Base-by-base conservation (phyloP, 2,329 filamentous ascomycete genomes). In the Pseudodiploospora longispora region DNA sequence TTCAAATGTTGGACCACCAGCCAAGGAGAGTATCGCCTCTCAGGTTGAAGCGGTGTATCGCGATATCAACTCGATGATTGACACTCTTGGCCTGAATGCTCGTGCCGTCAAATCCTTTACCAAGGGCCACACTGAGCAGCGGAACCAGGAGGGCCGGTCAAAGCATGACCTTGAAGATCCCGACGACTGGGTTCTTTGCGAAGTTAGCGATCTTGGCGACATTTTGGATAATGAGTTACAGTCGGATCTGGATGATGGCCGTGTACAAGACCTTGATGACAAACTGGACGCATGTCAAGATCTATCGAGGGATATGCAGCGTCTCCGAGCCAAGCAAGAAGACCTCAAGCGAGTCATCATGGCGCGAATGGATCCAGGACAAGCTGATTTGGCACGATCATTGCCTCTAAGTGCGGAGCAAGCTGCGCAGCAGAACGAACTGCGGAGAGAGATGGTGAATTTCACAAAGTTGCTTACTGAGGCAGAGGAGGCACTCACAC, bases 1-100 rank as follows among this genome's bases (percentile, higher is more conserved):
- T 53, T 67, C 74, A 4, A 75, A 79, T 47, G 70, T 75, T 35
- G 69, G 68, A 5, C 67, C 72, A 4, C 69, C 72, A 10, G 72
- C 73, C 10, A 68, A 71, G 42, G 75, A 81, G 43, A 80, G 72
- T 38, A 70, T 83, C 30, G 75, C 79, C 4, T 71, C 75, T 6
- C 80, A 83, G 52, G 78, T 81, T 27, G 80, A 84, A 56, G 75
- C 78, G 12, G 70, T 84, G 1, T 93, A 87, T 60, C 77, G 84
- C 37, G 87, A 91, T 55, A 86, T 91, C 59, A 91, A 93, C 62
- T 86, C 86, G 9, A 98, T 97, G 93, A 82, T 98, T 36, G 88
- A 96, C 55, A 91, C 87, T 0, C 69, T 97, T 35, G 91, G 91
- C 7, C 75, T 96, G 40, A 97, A 97, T 59, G 80, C 72, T 8